Evolutionary conservation across 345 rosid genomes (phyloP).

Genomic region (Melaleuca alternifolia): DNA sequence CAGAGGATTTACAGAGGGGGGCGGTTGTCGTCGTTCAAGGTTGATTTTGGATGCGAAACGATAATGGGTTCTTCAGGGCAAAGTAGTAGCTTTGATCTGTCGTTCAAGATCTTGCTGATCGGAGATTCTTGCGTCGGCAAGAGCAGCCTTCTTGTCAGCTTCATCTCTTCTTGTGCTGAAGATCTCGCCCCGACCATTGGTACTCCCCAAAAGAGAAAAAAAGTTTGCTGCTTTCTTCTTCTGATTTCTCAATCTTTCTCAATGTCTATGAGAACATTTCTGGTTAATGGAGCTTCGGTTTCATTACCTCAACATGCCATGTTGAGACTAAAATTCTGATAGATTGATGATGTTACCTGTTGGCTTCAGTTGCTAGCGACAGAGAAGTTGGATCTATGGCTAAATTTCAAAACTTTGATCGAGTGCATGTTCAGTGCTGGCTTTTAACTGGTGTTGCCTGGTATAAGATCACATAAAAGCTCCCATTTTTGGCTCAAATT

Average conservation of each 20-base stretch:
- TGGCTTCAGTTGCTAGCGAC: not conserved
- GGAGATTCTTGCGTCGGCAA: constrained; percentile 98
- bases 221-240: not conserved
- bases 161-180: constrained; percentile 65
- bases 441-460: not conserved
- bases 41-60: not conserved
- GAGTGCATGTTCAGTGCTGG: not conserved
- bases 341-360: not conserved
- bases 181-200: constrained; percentile 93
- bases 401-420: not conserved
- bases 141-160: constrained; percentile 93
- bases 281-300: not conserved
- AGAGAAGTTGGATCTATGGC: not conserved
- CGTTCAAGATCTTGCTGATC: constrained; percentile 94
- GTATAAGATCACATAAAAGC: not conserved
- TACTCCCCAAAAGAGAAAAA: constrained; percentile 2
- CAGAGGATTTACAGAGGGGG: not conserved
- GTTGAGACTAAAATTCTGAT: not conserved
- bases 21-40: not conserved
- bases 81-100: constrained; percentile 55
- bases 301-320: not conserved
- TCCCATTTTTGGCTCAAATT: not conserved
- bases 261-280: not conserved
- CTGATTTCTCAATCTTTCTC: not conserved
- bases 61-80: constrained; percentile 83